Evolutionary conservation across 2,329 filamentous ascomycete genomes (phyloP), one percentile per base, ranked within the genome.

Genomic region (Aspergillus caelatus): DNA sequence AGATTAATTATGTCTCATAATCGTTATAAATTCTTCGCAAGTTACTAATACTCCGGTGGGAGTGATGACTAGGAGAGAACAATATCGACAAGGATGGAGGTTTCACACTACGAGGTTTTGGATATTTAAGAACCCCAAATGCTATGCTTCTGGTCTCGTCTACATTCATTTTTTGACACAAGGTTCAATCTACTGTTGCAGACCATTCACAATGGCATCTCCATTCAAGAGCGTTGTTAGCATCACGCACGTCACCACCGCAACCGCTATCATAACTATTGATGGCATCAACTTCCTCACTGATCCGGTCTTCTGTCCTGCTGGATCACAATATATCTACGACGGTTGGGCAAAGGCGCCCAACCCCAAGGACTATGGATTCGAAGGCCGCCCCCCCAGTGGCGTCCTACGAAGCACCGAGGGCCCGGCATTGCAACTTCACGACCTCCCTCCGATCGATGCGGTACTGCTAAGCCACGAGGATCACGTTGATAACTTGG

Each of bases 401-500:
- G 43, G 43, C 4, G 43, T 46, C 43, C 21, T 46, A 10, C n/a
- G n/a, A 5, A 26, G 21, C 1, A 82, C 83, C 64, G 41, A 50
- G 23, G 56, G 43, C 14, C n/a, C 43, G 4, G 57, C 19, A n/a
- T 19, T 58, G 26, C 16, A 60, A 19, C 50, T 66, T 19, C 6
- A 66, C 14, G 52, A 64, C 1, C 73, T 83, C 0, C 82, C 82
- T 0, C 74, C 73, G 43, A 81, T 83, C 63, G 81, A 83, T 58
- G 81, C 76, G 23, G 74, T 83, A 4, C 74, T 83, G 1, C 76
- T 83, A 16, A 81, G 79, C 67, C 82, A 84, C 60, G 82, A 84
- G 63, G 80, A 84, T 68, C 82, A 84, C 60, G 71, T 74, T 0
- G 82, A 84, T 63, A 84, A 84, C 64, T 73, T 84, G 6, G 82